Conservation (phyloP, 305 asterid genomes). For the Fraxinus nigra region DNA sequence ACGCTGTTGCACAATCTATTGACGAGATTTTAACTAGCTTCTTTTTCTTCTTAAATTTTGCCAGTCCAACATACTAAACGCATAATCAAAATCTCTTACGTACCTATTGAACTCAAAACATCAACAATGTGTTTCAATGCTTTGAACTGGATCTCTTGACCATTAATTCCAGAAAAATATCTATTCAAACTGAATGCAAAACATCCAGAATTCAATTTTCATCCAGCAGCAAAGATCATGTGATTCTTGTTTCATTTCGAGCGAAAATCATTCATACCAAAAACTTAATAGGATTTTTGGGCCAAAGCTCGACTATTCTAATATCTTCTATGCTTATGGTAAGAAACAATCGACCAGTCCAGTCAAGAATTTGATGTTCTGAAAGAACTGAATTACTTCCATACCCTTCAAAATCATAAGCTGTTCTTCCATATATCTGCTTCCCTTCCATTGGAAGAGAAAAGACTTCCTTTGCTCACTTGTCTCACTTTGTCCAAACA, state of each 20-base stretch:
- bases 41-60: neutral
- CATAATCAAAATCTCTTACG: neutral
- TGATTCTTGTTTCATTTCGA: too few species aligned
- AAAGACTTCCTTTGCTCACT: slow-evolving; percentile 12
- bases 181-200: too few species aligned
- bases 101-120: neutral
- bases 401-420: slow-evolving; percentile 21
- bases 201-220: too few species aligned
- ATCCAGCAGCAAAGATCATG: too few species aligned
- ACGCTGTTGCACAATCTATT: too few species aligned
- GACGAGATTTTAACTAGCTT: neutral
- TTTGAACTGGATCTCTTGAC: too few species aligned
- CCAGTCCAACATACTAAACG: too few species aligned
- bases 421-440: slow-evolving; percentile 7
- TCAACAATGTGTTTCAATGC: too few species aligned
- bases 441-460: slow-evolving; percentile 27
- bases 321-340: slow-evolving; percentile 11
- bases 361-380: slow-evolving; percentile 23
- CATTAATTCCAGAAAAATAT: too few species aligned
- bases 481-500: slow-evolving; percentile 13
- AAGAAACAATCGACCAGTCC: slow-evolving; percentile 28
- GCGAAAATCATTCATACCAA: neutral
- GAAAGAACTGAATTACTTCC: slow-evolving; percentile 22
- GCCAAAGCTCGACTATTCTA: slow-evolving; percentile 23
- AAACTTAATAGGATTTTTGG: slow-evolving; percentile 21